Evolutionary conservation across 176 grass and related monocot genomes (phyloP).

Genomic region (Avena eriantha): DNA sequence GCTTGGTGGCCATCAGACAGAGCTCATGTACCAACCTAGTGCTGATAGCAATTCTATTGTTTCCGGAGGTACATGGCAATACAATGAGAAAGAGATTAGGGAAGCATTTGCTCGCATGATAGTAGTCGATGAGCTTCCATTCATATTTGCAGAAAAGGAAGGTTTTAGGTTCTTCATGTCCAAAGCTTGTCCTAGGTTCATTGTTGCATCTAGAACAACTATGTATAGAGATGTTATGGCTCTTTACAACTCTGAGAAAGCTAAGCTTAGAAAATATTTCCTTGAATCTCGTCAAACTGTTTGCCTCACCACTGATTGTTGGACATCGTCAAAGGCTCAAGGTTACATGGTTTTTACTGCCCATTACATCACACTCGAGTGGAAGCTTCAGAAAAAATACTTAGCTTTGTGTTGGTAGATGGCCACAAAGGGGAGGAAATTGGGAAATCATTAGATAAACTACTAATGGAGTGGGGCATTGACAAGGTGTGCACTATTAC

Average conservation of each 20-base stretch:
- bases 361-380: neutral
- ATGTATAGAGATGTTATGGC: too few species aligned
- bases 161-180: conserved; percentile 8
- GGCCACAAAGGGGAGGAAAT: neutral
- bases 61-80: neutral
- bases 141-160: neutral
- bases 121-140: neutral
- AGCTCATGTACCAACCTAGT: neutral
- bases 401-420: too few species aligned
- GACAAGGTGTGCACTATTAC: conserved; percentile 3
- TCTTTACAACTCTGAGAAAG: neutral
- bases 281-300: too few species aligned
- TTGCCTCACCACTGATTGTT: neutral
- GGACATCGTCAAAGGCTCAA: neutral
- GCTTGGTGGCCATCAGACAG: neutral
- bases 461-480: neutral
- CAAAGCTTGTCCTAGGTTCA: too few species aligned
- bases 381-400: too few species aligned
- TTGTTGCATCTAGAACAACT: too few species aligned
- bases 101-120: neutral
- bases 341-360: conserved; percentile 17
- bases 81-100: neutral
- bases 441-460: neutral
- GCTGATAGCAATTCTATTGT: neutral
- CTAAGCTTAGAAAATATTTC: neutral